Conservation (phyloP, 176 grass and related monocot species). For the Oryza nivara region DNA sequence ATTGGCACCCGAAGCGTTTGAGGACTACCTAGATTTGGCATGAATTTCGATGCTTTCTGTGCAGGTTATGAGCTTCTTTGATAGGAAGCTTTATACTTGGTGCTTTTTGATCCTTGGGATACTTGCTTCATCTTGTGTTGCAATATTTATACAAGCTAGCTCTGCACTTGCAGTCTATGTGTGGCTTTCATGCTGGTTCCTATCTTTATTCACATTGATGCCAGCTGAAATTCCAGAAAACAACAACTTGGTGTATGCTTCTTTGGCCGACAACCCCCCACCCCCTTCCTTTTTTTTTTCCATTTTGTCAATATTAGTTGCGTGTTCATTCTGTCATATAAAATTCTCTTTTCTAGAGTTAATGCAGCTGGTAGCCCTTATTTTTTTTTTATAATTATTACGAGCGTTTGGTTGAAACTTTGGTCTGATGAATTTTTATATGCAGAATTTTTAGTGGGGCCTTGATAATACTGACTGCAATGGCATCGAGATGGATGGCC, state of each 20-base stretch:
- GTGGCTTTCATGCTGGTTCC: constrained; percentile 83
- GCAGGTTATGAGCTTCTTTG: constrained; percentile 94
- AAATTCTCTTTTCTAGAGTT: constrained; percentile 7
- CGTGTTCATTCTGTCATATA: background rate
- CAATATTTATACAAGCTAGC: constrained; percentile 57
- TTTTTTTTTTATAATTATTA: background rate
- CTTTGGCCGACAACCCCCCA: constrained; percentile 18
- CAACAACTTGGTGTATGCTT: constrained; percentile 87
- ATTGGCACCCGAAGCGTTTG: constrained; percentile 23
- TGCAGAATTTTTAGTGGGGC: constrained; percentile 86
- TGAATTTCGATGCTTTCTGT: constrained; percentile 40
- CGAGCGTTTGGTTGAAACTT: constrained; percentile 36
- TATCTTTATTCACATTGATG: constrained; percentile 97
- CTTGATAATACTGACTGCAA: constrained; percentile 69
- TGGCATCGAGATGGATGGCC: constrained; percentile 67
- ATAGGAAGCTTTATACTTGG: constrained; percentile 90
- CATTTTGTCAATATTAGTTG: constrained; percentile 15
- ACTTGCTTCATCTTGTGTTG: constrained; percentile 53
- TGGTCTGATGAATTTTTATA: constrained; percentile 39
- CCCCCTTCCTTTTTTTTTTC: background rate
- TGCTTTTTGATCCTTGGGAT: constrained; percentile 81
- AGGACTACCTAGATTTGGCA: constrained; percentile 37
- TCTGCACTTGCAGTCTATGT: constrained; percentile 61
- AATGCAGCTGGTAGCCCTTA: background rate
- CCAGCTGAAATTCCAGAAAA: constrained; percentile 98